Conservation (phyloP, 2,329 filamentous ascomycete species). For the Clarireedia paspali region DNA sequence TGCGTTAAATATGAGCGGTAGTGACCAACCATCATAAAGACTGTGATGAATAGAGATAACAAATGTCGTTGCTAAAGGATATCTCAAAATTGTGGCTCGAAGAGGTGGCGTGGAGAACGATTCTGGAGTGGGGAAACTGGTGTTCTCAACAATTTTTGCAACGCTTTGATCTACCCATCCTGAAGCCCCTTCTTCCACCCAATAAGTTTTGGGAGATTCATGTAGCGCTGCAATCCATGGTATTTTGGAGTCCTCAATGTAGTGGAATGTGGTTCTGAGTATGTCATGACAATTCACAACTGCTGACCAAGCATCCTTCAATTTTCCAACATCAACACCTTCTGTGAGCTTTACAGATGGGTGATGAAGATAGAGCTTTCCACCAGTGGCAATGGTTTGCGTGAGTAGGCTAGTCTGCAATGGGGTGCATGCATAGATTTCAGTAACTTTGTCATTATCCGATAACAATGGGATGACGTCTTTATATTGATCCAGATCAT, state of each 20-base stretch:
- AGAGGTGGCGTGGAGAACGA: neutral
- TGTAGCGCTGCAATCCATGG: constrained; percentile 16
- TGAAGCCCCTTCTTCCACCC: neutral
- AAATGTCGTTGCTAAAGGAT: constrained; percentile 28
- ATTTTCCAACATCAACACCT: constrained; percentile 14
- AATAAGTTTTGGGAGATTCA: neutral
- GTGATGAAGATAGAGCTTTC: constrained; percentile 29
- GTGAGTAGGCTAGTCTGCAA: constrained; percentile 33
- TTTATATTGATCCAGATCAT: neutral
- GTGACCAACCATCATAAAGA: constrained; percentile 47
- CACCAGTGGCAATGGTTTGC: constrained; percentile 26
- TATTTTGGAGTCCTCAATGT: neutral
- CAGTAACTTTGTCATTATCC: constrained; percentile 20
- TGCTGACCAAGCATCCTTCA: constrained; percentile 23
- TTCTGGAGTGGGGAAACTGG: constrained; percentile 7
- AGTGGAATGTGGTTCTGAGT: constrained; percentile 25
- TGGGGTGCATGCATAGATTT: constrained; percentile 31
- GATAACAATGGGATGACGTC: neutral
- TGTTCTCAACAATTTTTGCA: neutral
- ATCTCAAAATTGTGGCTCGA: neutral
- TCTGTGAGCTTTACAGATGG: constrained; percentile 13
- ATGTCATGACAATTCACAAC: constrained; percentile 23
- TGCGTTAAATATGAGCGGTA: constrained; percentile 23
- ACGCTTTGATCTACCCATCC: neutral
- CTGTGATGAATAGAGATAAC: constrained; percentile 48